Evolutionary conservation across 441 rosid species (phyloP).

Genomic region (Erodium moschatum): DNA sequence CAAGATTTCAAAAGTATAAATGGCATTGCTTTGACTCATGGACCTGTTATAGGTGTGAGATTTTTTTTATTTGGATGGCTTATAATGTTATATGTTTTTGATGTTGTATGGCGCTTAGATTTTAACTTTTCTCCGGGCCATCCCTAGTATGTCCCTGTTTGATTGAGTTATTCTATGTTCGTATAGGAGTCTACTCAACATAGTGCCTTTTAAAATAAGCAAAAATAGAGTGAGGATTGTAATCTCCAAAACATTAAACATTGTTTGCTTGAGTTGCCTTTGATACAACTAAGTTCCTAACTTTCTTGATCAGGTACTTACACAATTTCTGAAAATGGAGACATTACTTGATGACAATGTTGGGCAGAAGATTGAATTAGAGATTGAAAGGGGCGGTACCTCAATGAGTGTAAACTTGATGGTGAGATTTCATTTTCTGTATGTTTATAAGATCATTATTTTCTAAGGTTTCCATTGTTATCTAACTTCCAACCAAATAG

Average conservation of each 20-base stretch:
- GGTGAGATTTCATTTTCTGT: slow-evolving; percentile 42
- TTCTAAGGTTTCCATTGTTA: neutral
- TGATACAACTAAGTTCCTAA: slow-evolving; percentile 6
- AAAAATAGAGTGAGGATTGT: neutral
- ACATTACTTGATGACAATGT: slow-evolving; percentile 74
- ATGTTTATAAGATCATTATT: neutral
- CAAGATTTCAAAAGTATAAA: neutral
- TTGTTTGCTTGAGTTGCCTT: slow-evolving; percentile 11
- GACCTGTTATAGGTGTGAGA: neutral
- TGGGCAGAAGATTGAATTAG: slow-evolving; percentile 48
- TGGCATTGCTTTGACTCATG: neutral
- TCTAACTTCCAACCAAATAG: neutral
- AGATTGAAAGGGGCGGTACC: slow-evolving; percentile 84
- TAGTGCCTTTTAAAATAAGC: neutral
- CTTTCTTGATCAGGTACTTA: slow-evolving; percentile 56
- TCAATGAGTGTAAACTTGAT: slow-evolving; percentile 49
- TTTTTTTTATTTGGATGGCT: neutral
- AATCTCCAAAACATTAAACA: neutral
- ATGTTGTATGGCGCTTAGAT: neutral
- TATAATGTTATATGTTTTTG: neutral
- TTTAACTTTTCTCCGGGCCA: neutral
- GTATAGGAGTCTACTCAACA: neutral
- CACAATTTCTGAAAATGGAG: slow-evolving; percentile 81
- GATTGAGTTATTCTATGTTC: neutral
- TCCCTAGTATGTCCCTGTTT: neutral